Evolutionary conservation across 345 rosid genomes (phyloP).

Genomic region (Raphanus raphanistrum): DNA sequence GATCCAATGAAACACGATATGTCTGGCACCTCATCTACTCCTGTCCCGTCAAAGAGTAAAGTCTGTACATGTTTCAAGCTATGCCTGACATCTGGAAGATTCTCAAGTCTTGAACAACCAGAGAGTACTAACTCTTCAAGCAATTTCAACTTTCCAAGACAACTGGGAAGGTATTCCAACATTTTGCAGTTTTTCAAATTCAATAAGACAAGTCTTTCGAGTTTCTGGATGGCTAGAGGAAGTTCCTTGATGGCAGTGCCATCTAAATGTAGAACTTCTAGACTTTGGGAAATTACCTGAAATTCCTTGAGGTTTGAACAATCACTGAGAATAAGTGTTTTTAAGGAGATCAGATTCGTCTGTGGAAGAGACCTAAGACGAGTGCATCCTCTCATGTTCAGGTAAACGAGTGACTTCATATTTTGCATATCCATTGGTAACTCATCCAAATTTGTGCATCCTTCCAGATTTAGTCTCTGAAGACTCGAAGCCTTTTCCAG

Average conservation of each 20-base stretch:
- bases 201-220: neutral
- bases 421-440: too few species aligned
- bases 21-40: neutral
- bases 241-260: slow-evolving; percentile 21
- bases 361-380: neutral
- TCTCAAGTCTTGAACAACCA: slow-evolving; percentile 11
- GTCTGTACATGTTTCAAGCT: slow-evolving; percentile 7
- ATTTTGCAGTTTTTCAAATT: slow-evolving; percentile 8
- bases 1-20: neutral
- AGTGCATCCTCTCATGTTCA: slow-evolving; percentile 2
- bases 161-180: neutral
- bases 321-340: slow-evolving; percentile 9
- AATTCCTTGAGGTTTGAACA: slow-evolving; percentile 3
- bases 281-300: neutral
- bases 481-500: too few species aligned
- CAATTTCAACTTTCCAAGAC: neutral
- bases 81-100: neutral
- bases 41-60: neutral
- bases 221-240: neutral
- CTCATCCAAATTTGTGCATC: too few species aligned
- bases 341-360: neutral
- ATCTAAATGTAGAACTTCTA: slow-evolving; percentile 1
- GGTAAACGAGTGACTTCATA: neutral
- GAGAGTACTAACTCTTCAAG: slow-evolving; percentile 9
- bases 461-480: neutral